Conservation (phyloP, 169 alveolate genomes). For the Cryptosporidium canis region DNA sequence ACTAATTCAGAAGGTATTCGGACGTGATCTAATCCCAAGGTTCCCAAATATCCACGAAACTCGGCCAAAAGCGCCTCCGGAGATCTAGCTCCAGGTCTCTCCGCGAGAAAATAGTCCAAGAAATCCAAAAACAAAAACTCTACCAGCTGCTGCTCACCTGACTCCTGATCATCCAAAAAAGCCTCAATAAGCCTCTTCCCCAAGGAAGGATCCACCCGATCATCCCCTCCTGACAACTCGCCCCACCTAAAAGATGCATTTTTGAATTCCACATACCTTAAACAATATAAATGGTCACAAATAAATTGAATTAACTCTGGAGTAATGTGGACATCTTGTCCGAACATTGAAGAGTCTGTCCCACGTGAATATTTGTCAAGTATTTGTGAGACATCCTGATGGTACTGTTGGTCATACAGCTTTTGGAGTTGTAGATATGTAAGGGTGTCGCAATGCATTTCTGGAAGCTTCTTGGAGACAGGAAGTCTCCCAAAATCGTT, state of each 20-base stretch:
- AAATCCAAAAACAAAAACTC: background rate
- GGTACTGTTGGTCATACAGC: conserved; percentile 16
- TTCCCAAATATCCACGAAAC: background rate
- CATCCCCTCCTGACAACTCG: background rate
- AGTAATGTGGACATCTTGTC: background rate
- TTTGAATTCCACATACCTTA: background rate
- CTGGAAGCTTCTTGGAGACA: conserved; percentile 34
- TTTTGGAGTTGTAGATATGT: conserved; percentile 17
- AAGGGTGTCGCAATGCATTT: conserved; percentile 18
- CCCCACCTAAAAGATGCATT: background rate
- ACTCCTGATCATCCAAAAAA: background rate
- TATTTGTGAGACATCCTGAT: background rate
- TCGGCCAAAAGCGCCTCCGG: background rate
- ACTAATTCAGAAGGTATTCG: background rate
- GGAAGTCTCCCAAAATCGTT: conserved; percentile 6
- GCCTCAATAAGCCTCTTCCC: background rate
- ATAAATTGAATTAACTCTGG: conserved; percentile 34
- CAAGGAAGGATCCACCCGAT: background rate
- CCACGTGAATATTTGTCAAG: background rate
- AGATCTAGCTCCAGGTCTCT: background rate
- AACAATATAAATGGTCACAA: conserved; percentile 10
- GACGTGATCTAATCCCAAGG: background rate
- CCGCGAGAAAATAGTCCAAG: background rate
- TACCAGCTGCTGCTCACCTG: background rate
- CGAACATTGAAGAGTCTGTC: background rate